Base-by-base conservation (phyloP, 371 early-diverging fungal species). In the Mucor velutinosus region DNA sequence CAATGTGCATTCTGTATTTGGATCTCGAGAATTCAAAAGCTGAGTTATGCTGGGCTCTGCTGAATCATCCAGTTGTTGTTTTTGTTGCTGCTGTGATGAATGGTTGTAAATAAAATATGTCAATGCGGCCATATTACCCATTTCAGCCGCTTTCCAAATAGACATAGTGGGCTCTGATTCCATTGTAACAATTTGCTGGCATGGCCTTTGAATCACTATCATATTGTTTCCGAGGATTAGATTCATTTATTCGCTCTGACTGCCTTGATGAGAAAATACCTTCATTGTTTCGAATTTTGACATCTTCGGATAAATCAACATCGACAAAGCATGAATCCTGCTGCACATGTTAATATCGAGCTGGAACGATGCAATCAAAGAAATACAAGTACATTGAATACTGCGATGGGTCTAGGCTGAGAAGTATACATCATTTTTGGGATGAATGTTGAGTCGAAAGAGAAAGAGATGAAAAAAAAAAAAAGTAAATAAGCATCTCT, bases 1-100 rank as follows among this genome's bases (percentile, higher is more conserved):
- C 29, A 56, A 56, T 56, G 32, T 32, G 32, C 56, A 56, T 56
- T 84, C 82, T 19, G 82, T 82, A 25, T 76, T 67, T 2, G 85
- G 85, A 45, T 86, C 85, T 25, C 86, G 78, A 37, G 76, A 71
- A 57, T 86, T 86, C 47, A 86, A 72, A 6, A 79, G 74, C 14
- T 64, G 72, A 15, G 63, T 11, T 27, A 62, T 56, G 49, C 63
- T 53, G 2, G 53, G 15, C 8, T 60, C 62, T 23, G 59, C 30
- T 43, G 64, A 29, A 63, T 73, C 58, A n/a, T 62, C 62, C 29
- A 62, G 35, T 23, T 41, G 53, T 49, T 49, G 19, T 19, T n/a
- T 11, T 19, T 45, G 17, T 56, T 56, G 56, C 30, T 56, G 27
- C 17, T 56, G 56, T 14, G 32, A n/a, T 56, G 29, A 32, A 56